These are phyloP conservation scores for Gigaspora rosea DNA, from an alignment of 192 early-diverging fungal genomes.

Conservation along the genomic window DNA sequence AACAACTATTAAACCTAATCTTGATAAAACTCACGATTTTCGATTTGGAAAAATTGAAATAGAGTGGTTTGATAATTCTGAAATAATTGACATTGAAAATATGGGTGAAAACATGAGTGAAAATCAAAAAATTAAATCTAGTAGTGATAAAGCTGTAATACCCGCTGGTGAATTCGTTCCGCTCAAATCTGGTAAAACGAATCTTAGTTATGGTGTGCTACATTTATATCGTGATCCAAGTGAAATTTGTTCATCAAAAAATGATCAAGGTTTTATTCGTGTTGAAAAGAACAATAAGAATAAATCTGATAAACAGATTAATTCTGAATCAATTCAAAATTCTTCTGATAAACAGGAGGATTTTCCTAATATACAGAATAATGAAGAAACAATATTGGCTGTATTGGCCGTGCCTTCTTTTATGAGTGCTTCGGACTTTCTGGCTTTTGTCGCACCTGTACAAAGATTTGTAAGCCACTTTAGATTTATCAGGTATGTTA, in stretches of 20 bases:
- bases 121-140: conserved; percentile 10
- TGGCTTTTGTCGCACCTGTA: conserved; percentile 78
- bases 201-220: conserved; percentile 54
- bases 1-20: not conserved
- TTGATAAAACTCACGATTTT: conserved; percentile 35
- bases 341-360: not conserved
- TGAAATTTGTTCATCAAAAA: conserved; percentile 28
- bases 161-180: conserved; percentile 27
- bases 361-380: not conserved
- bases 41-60: conserved; percentile 37
- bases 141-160: conserved; percentile 17
- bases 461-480: conserved; percentile 71
- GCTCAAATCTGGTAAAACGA: conserved; percentile 21
- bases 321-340: not conserved
- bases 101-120: conserved; percentile 2
- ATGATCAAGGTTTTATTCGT: not conserved
- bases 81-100: not conserved
- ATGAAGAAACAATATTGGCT: conserved; percentile 24
- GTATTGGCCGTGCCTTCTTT: conserved; percentile 88
- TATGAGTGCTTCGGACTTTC: conserved; percentile 87
- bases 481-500: conserved; percentile 61
- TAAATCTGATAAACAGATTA: not conserved
- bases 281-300: not conserved
- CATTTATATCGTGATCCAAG: conserved; percentile 61
- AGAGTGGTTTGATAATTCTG: conserved; percentile 38